A percentile compares a stretch with the other conserved stretches of the same genome.
phyloP scores from a whole-genome alignment of 768 basidiomycete genomes.

The Trametes gibbosa region DNA sequence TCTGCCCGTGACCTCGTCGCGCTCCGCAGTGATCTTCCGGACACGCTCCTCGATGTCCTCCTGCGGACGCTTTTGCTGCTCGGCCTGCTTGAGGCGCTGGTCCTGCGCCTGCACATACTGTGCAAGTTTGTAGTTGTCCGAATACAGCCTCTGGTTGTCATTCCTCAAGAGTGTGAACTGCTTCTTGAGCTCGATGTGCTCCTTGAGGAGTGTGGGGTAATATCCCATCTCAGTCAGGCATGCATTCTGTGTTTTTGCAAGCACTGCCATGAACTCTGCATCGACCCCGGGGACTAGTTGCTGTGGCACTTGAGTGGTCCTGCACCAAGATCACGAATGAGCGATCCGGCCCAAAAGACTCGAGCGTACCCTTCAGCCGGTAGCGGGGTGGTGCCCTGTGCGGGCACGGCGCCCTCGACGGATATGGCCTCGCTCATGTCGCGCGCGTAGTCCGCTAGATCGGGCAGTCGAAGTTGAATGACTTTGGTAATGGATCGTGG shows the following conservation, averaged over 20 bases:
- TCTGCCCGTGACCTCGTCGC: conserved; percentile 7
- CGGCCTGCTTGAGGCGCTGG: conserved; percentile 27
- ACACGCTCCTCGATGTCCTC: conserved; percentile 29
- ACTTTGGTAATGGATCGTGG: background rate
- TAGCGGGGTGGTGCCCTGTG: background rate
- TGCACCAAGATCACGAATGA: no score
- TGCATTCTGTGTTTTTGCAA: conserved; percentile 20
- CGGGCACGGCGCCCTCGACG: background rate
- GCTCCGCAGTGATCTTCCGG: conserved; percentile 23
- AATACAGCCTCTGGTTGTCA: conserved; percentile 35
- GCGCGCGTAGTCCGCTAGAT: background rate
- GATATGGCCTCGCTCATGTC: background rate
- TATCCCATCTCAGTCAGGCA: conserved; percentile 36
- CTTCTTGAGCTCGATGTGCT: conserved; percentile 34
- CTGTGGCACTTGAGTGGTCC: no score
- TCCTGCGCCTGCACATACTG: conserved; percentile 31
- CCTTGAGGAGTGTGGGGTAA: conserved; percentile 40
- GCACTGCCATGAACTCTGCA: conserved; percentile 9
- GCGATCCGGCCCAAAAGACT: background rate
- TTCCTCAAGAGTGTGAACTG: conserved; percentile 19
- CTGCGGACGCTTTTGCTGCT: conserved; percentile 20
- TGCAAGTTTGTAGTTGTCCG: conserved; percentile 38
- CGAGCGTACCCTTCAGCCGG: background rate
- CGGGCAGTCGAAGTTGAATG: background rate
- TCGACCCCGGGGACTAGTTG: background rate